Conservation (phyloP, 345 rosid genomes). For the Nasturtium officinale region DNA sequence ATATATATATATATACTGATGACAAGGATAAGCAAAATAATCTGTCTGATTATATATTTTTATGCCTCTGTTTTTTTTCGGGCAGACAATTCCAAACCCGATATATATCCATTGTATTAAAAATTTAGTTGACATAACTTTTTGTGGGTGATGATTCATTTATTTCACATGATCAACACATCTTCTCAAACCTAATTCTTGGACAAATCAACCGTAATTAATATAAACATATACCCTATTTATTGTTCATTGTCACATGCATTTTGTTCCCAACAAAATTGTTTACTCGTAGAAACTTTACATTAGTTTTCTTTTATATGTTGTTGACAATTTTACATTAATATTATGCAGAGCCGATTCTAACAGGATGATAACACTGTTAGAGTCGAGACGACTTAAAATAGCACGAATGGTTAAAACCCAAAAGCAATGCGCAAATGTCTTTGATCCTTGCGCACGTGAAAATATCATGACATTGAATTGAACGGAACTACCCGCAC, state of each 20-base stretch:
- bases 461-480: background rate
- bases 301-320: background rate
- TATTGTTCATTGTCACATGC: conserved; percentile 46
- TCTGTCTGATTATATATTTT: background rate
- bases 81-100: conserved; percentile 21
- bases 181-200: conserved; percentile 43
- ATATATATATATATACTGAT: background rate
- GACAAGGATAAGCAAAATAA: conserved; percentile 16
- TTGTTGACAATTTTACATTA: conserved; percentile 22
- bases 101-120: conserved; percentile 15
- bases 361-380: conserved; percentile 4
- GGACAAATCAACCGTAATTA: conserved; percentile 42
- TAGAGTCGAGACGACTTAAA: conserved; percentile 8
- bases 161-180: conserved; percentile 37
- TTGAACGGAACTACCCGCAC: conserved; percentile 6
- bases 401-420: conserved; percentile 10
- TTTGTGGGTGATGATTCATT: conserved; percentile 42
- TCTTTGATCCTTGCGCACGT: conserved; percentile 11
- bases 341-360: conserved; percentile 1
- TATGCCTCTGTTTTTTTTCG: conserved; percentile 9
- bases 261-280: conserved; percentile 20
- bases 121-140: conserved; percentile 20
- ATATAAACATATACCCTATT: conserved; percentile 40
- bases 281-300: conserved; percentile 21
- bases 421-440: conserved; percentile 6